These are phyloP conservation scores for Beauveria rudraprayagi DNA, from an alignment of 2,329 filamentous ascomycete genomes.

Conservation along the genomic window DNA sequence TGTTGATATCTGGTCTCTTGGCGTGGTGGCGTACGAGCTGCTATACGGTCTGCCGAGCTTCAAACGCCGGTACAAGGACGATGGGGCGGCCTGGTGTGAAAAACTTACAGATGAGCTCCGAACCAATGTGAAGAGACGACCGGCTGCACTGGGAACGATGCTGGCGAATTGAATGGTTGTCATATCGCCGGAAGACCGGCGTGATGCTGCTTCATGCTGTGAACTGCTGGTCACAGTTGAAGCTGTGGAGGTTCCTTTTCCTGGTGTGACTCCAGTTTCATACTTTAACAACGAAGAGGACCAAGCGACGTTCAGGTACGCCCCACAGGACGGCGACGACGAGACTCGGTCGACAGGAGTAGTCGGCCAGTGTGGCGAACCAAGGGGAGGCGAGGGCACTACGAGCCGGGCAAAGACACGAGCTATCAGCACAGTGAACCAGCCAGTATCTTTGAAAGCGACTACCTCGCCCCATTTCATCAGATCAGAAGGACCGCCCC, in stretches of 20 bases:
- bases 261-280: background rate
- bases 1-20: conserved; percentile 87
- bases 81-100: background rate
- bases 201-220: background rate
- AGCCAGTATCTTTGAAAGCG: background rate
- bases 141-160: background rate
- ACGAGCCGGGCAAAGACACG: too few relatives aligned
- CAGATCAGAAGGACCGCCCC: background rate
- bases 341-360: background rate
- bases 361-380: too few relatives aligned
- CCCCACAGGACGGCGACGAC: background rate
- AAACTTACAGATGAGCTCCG: background rate
- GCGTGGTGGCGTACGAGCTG: conserved; percentile 51
- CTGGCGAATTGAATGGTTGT: background rate
- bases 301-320: background rate
- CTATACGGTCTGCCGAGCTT: conserved; percentile 9
- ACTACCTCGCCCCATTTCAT: background rate
- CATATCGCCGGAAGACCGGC: background rate
- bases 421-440: background rate
- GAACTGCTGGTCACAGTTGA: background rate
- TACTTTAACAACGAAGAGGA: background rate
- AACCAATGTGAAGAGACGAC: background rate
- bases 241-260: background rate
- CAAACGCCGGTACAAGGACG: background rate
- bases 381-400: too few relatives aligned